Base-by-base conservation (phyloP, 2,329 filamentous ascomycete species). In the Aspergillus neoniger region DNA sequence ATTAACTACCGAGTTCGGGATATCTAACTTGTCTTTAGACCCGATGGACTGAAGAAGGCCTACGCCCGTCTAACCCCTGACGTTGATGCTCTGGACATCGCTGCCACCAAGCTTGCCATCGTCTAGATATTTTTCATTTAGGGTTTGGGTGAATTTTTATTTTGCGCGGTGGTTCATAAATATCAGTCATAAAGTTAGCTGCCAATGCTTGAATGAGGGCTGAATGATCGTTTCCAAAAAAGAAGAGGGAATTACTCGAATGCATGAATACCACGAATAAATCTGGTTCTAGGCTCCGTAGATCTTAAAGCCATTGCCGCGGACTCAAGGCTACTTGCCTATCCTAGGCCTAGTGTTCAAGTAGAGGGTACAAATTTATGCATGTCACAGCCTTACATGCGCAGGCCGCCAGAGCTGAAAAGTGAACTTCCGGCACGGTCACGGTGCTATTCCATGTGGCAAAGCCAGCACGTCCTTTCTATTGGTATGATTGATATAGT, bases 61-160 rank as follows among this genome's bases (percentile, higher is more conserved):
- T 99, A 95, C 79, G 92, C 91, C 78, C 91, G 94, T 79, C 88
- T 99, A 70, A 98, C 95, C 60, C 84, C 93, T 66, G 95, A 99
- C 81, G 93, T 98, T 73, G 95, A 99, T 82, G 95, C 95, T 77
- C 90, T 99, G 74, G 95, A 99, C 84, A 97, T 99, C 82, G 96
- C 95, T 68, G 96, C 95, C 76, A 98, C 95, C 82, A 99, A 98
- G 90, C 89, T 99, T 73, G 90, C 90, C 73, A 95, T 99, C 77
- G 95, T 98, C 80, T 98, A 96, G 90, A 74, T 70, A 61, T 64
- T 74, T 71, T 71, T 76, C 73, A 73, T 71, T 74, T 76, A 79
- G 73, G 76, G 77, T 79, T 76, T 77, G 76, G 77, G 77, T 75
- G 76, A 78, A 72, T 64, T 69, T 72, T 69, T 70, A 72, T 76